Conservation (phyloP, 2,329 filamentous ascomycete species). For the Calonectria crousiana region DNA sequence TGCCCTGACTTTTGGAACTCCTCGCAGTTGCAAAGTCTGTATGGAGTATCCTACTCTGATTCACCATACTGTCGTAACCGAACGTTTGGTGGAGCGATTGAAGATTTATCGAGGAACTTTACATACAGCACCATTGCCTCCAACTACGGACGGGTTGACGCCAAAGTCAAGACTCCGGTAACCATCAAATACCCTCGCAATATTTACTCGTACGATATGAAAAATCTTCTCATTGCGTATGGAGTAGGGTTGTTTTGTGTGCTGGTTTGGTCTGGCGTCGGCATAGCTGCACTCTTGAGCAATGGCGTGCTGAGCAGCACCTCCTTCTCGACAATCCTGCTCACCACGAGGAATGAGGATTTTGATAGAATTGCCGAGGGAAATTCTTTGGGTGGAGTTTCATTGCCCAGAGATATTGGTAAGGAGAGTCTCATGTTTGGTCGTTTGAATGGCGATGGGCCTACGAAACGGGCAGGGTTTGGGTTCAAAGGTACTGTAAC, state of each 20-base stretch:
- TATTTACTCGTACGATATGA: neutral
- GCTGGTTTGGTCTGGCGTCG: neutral
- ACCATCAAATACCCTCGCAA: neutral
- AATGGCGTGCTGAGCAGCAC: neutral
- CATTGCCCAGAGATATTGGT: neutral
- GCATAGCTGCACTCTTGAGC: neutral
- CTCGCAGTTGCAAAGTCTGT: neutral
- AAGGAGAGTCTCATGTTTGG: neutral
- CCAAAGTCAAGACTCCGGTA: neutral
- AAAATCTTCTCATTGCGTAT: neutral
- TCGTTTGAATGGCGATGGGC: neutral
- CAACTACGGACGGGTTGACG: neutral
- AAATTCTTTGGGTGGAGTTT: neutral
- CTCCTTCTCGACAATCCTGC: neutral
- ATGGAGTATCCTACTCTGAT: neutral
- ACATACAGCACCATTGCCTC: neutral
- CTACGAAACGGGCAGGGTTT: neutral
- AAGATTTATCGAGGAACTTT: neutral
- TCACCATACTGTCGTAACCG: neutral
- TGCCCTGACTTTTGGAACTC: slow-evolving; percentile 6
- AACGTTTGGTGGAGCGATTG: neutral
- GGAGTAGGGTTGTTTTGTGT: neutral
- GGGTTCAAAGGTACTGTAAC: neutral
- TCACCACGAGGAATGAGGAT: neutral
- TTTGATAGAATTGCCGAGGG: neutral